Evolutionary conservation across 2,329 filamentous ascomycete genomes (phyloP), one percentile per base, ranked within the genome.

Genomic region (Aspergillus aculeatinus): DNA sequence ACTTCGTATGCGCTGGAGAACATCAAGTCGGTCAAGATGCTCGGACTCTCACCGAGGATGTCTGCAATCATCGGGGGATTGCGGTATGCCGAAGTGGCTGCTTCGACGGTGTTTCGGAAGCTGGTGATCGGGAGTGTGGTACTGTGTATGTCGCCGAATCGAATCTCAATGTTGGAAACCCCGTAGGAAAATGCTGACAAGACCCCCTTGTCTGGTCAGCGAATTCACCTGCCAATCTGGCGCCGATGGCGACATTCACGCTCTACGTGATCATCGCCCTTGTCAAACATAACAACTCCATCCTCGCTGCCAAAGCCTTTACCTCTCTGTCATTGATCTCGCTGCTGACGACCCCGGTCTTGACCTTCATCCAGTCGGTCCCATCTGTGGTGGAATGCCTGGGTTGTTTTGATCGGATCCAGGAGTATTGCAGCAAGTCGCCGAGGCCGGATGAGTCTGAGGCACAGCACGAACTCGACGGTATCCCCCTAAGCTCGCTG

Each of bases 11-110:
- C 77, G 23, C 64, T 81, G 0, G 72, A 72, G 3, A 73, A 72
- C 49, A 80, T 82, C 70, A 80, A 79, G 60, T 72, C 72, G 31
- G 68, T 81, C 60, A 81, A 80, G 60, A 72, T 81, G 16, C 69
- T 76, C 0, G 79, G 79, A 0, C 61, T 81, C 5, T 72, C 68
- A 11, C 70, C 72, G 4, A 71, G 70, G n/a, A 49, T 77, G 6
- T 63, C 61, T 6, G 51, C 60, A 5, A 60, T 62, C 2, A 65
- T 76, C 3, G 65, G 69, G 9, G 54, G 49, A 1, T 57, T 75
- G 12, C 69, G 73, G 11, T 12, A 39, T 14, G 52, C 47, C 1
- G 64, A 67, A 27, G 14, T 67, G 29, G 23, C 56, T 12, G 52
- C 59, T 1, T 66, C 65, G 4, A 33, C 62, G 10, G 44, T 21